These are phyloP conservation scores for Orbilia oligospora DNA, from an alignment of 2,329 filamentous ascomycete species.

Conservation along the genomic window DNA sequence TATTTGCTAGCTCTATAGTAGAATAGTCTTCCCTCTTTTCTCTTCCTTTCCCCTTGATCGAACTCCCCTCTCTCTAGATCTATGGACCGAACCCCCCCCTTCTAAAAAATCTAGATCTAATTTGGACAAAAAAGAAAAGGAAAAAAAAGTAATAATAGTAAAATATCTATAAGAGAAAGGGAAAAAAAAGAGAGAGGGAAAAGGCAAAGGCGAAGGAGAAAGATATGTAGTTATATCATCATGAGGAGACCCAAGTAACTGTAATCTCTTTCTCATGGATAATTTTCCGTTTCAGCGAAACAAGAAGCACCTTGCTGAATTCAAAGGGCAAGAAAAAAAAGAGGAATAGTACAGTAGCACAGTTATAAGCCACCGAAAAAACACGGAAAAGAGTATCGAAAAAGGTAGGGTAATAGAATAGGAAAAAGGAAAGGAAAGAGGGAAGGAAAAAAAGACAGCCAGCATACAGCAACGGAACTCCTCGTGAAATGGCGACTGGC, in stretches of 20 bases:
- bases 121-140: background rate
- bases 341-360: constrained; percentile 24
- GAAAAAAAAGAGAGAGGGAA: background rate
- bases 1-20: background rate
- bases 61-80: background rate
- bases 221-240: background rate
- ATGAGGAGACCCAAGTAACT: background rate
- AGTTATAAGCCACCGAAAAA: background rate
- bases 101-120: constrained; percentile 1
- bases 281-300: background rate
- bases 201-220: no score
- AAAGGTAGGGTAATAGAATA: background rate
- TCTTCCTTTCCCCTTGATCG: background rate
- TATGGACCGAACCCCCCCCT: background rate
- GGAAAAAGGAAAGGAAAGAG: no score
- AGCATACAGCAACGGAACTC: constrained; percentile 25
- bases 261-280: background rate
- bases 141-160: background rate
- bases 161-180: background rate
- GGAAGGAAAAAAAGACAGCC: constrained; percentile 24
- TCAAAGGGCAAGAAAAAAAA: background rate
- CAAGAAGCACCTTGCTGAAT: constrained; percentile 3
- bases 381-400: background rate
- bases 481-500: constrained; percentile 20
- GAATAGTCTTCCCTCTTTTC: background rate